These are phyloP conservation scores for Aspergillus ruber DNA, from an alignment of 2,329 filamentous ascomycete species.

Conservation along the genomic window DNA sequence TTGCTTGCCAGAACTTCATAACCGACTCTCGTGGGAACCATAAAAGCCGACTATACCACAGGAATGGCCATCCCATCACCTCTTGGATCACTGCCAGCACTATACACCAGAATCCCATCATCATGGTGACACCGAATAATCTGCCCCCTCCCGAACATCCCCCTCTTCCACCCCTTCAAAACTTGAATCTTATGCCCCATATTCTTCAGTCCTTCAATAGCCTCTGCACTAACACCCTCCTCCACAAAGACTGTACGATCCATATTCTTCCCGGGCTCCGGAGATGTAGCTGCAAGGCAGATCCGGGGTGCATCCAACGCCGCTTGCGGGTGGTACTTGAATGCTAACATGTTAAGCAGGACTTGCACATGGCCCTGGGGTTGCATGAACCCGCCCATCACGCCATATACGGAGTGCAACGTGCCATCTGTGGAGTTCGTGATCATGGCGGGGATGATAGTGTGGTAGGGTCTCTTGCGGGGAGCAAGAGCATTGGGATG, in stretches of 20 bases:
- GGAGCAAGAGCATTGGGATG: slow-evolving; percentile 80
- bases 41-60: slow-evolving; percentile 4
- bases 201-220: slow-evolving; percentile 58
- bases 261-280: slow-evolving; percentile 51
- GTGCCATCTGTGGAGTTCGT: slow-evolving; percentile 69
- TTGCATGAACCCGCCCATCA: slow-evolving; percentile 99
- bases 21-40: no score
- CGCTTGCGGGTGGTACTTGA: slow-evolving; percentile 73
- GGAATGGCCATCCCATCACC: slow-evolving; percentile 72
- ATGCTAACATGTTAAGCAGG: slow-evolving; percentile 79
- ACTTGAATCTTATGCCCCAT: slow-evolving; percentile 70
- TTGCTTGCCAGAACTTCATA: no score
- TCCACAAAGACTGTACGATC: slow-evolving; percentile 70
- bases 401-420: slow-evolving; percentile 81
- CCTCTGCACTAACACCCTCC: slow-evolving; percentile 67
- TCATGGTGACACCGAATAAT: slow-evolving; percentile 74
- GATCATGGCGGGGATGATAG: slow-evolving; percentile 88
- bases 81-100: slow-evolving; percentile 78
- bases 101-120: slow-evolving; percentile 70
- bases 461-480: slow-evolving; percentile 88
- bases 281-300: slow-evolving; percentile 72
- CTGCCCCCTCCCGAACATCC: slow-evolving; percentile 78
- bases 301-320: slow-evolving; percentile 88
- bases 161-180: slow-evolving; percentile 58
- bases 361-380: slow-evolving; percentile 95